phyloP scores from a whole-genome alignment of 495 filamentous ascomycete species.

The Neurospora intermedia region DNA sequence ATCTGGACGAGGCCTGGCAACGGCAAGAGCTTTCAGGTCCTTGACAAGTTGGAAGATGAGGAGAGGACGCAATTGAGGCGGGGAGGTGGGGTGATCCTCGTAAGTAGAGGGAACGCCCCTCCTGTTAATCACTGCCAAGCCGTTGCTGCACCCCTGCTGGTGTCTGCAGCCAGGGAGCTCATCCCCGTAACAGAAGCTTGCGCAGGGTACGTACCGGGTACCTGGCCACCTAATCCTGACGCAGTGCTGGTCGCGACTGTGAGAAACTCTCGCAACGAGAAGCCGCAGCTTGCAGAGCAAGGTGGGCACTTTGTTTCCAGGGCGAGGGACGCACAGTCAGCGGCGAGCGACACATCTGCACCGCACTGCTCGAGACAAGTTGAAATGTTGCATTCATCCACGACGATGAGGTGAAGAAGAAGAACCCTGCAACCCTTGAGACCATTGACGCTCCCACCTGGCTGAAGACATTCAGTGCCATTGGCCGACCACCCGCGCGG shows the following conservation, averaged over 20 bases:
- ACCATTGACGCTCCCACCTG: not conserved
- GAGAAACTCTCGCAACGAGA: not conserved
- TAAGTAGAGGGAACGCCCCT: slow-evolving; percentile 8
- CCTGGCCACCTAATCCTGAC: not conserved
- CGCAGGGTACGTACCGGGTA: not conserved
- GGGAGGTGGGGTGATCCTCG: slow-evolving; percentile 23
- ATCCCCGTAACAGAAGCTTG: not conserved
- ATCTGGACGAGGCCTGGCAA: slow-evolving; percentile 1
- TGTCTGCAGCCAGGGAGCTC: not conserved
- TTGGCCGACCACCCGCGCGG: not conserved
- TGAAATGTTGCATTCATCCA: not conserved
- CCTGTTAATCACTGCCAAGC: slow-evolving; percentile 15
- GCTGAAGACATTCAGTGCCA: not conserved
- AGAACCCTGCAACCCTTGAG: not conserved
- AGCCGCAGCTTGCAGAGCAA: not conserved
- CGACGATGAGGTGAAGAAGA: not conserved
- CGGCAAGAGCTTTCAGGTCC: slow-evolving; percentile 13
- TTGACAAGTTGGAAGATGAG: slow-evolving; percentile 5
- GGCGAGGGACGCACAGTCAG: not conserved
- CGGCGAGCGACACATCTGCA: not conserved
- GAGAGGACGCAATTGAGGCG: slow-evolving; percentile 19
- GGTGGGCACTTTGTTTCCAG: not conserved
- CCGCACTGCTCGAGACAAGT: not conserved
- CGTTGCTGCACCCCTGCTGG: not conserved
- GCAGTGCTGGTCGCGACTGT: not conserved